phyloP scores from a whole-genome alignment of 2,329 filamentous ascomycete species.

The Scedosporium aurantiacum region DNA sequence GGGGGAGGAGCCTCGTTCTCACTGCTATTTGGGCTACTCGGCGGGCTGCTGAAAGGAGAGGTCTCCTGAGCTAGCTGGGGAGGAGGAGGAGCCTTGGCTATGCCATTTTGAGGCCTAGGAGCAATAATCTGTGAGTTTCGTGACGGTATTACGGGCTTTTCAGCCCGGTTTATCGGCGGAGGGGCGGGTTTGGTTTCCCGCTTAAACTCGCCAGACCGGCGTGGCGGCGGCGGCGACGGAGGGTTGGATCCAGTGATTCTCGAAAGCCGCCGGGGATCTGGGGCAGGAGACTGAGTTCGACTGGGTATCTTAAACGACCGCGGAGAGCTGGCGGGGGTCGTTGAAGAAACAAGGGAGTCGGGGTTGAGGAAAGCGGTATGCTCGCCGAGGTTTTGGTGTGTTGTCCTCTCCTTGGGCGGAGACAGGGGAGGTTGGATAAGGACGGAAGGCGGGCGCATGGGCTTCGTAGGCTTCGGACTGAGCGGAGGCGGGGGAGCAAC shows the following conservation, averaged over 20 bases:
- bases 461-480: slow-evolving; percentile 27
- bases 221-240: slow-evolving; percentile 52
- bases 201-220: slow-evolving; percentile 48
- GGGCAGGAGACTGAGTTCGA: slow-evolving; percentile 40
- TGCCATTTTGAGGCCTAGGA: slow-evolving; percentile 12
- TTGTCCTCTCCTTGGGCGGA: slow-evolving; percentile 41
- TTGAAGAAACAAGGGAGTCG: slow-evolving; percentile 28
- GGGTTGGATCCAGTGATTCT: slow-evolving; percentile 36
- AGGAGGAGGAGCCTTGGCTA: not conserved
- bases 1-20: slow-evolving; percentile 40
- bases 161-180: slow-evolving; percentile 69
- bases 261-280: slow-evolving; percentile 38
- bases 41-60: slow-evolving; percentile 82
- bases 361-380: slow-evolving; percentile 36
- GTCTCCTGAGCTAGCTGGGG: slow-evolving; percentile 25
- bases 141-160: slow-evolving; percentile 43
- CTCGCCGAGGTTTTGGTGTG: slow-evolving; percentile 25
- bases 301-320: slow-evolving; percentile 44
- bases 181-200: slow-evolving; percentile 42
- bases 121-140: slow-evolving; percentile 15
- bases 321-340: slow-evolving; percentile 29
- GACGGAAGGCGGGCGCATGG: slow-evolving; percentile 46
- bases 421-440: slow-evolving; percentile 60
- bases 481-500: slow-evolving; percentile 31
- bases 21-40: slow-evolving; percentile 55